Conservation (phyloP, 1,284 basidiomycete genomes). For the Rhodotorula sp. region DNA sequence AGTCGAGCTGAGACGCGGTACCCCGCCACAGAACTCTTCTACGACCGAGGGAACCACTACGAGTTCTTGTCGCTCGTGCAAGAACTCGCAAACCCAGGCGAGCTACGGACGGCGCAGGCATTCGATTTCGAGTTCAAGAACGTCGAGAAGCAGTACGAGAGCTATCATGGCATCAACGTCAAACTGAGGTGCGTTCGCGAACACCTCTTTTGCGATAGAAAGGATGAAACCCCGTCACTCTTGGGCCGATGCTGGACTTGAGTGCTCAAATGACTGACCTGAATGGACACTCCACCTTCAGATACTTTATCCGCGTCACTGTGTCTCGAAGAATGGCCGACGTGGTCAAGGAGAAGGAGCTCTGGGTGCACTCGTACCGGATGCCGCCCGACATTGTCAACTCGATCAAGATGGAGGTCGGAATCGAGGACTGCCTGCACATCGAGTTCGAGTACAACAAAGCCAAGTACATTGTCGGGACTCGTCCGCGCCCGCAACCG, state of each 20-base stretch:
- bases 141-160: constrained; percentile 98
- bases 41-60: constrained; percentile 94
- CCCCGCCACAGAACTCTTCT: constrained; percentile 92
- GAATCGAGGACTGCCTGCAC: constrained; percentile 96
- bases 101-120: constrained; percentile 90
- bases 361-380: constrained; percentile 97
- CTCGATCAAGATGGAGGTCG: constrained; percentile 99
- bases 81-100: constrained; percentile 88
- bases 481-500: background rate
- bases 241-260: background rate
- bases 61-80: constrained; percentile 95
- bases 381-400: constrained; percentile 98
- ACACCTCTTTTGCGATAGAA: background rate
- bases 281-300: constrained; percentile 46
- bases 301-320: constrained; percentile 90
- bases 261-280: no score
- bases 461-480: constrained; percentile 69
- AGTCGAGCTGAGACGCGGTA: no score
- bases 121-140: constrained; percentile 98
- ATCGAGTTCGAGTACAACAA: constrained; percentile 99
- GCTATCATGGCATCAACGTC: constrained; percentile 96
- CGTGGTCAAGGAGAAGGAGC: constrained; percentile 83
- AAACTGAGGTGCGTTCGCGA: constrained; percentile 71
- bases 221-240: background rate
- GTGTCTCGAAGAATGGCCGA: constrained; percentile 89